These are phyloP conservation scores for Penicillium sp. DNA, from an alignment of 2,329 filamentous ascomycete species.

Conservation along the genomic window DNA sequence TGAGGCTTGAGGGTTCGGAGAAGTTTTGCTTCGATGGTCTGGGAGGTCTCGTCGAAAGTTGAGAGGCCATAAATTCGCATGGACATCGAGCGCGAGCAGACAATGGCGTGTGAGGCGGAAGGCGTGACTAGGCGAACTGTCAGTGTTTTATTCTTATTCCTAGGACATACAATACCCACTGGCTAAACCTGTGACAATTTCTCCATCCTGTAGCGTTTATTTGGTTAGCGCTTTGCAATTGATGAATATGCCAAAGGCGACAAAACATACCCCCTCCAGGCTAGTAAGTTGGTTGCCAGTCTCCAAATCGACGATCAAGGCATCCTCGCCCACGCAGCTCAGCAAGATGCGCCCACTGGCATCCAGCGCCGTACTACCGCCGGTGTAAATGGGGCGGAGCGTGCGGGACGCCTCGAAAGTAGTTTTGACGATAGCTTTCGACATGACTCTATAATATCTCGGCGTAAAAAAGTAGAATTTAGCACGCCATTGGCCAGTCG, in stretches of 20 bases:
- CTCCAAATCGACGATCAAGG: constrained; percentile 77
- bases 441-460: constrained; percentile 35
- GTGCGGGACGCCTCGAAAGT: constrained; percentile 83
- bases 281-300: constrained; percentile 79
- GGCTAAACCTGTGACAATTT: constrained; percentile 48
- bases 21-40: constrained; percentile 64
- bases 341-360: constrained; percentile 78
- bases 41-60: constrained; percentile 55
- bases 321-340: constrained; percentile 89
- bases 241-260: constrained; percentile 19
- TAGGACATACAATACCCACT: constrained; percentile 32
- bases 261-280: constrained; percentile 73
- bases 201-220: constrained; percentile 61
- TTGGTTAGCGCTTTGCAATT: constrained; percentile 18
- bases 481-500: constrained; percentile 20
- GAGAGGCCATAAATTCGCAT: constrained; percentile 86
- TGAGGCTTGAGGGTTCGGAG: constrained; percentile 85
- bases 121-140: constrained; percentile 66
- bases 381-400: constrained; percentile 91
- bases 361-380: constrained; percentile 82
- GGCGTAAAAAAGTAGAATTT: constrained; percentile 11
- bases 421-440: constrained; percentile 67
- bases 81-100: constrained; percentile 92
- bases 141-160: constrained; percentile 3
- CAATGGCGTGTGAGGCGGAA: constrained; percentile 79